Percentiles rank a stretch among this genome's conserved stretches.
Evolutionary conservation across 345 rosid genomes (phyloP).

Genomic region (Boechera retrofracta): DNA sequence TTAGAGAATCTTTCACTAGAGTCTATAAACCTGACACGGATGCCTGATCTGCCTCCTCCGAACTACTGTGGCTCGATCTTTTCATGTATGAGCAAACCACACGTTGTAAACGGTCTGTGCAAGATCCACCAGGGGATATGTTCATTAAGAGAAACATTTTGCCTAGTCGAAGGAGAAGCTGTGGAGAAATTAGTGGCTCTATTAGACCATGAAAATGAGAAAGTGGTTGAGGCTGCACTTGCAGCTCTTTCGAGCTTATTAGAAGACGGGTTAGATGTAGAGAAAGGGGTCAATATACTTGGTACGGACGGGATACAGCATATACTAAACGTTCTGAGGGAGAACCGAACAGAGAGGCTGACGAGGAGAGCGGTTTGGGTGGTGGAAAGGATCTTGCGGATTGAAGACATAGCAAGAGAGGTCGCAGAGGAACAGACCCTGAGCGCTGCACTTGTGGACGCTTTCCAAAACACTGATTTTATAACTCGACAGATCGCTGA

Average conservation of each 20-base stretch:
- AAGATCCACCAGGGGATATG: constrained; percentile 81
- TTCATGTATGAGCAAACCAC: constrained; percentile 75
- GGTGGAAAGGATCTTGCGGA: constrained; percentile 81
- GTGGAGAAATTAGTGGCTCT: constrained; percentile 73
- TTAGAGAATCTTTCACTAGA: constrained; percentile 86
- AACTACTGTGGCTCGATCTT: constrained; percentile 65
- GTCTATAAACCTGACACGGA: constrained; percentile 64
- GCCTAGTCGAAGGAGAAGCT: constrained; percentile 73
- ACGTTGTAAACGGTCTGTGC: constrained; percentile 69
- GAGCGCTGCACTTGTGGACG: constrained; percentile 86
- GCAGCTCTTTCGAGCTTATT: constrained; percentile 81
- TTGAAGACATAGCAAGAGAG: constrained; percentile 74
- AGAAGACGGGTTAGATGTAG: constrained; percentile 74
- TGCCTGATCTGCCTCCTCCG: constrained; percentile 73
- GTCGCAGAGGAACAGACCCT: constrained; percentile 74
- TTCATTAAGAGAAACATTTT: constrained; percentile 78
- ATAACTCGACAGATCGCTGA: constrained; percentile 87
- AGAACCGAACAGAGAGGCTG: constrained; percentile 61
- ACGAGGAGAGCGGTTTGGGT: constrained; percentile 80
- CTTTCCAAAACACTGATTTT: constrained; percentile 90
- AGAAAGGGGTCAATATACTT: constrained; percentile 62
- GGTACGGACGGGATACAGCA: constrained; percentile 54
- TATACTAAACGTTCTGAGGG: constrained; percentile 61
- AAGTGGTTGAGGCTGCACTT: constrained; percentile 78
- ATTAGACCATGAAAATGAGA: constrained; percentile 74